These are phyloP conservation scores for Magnusiomyces tetraspermus DNA, from an alignment of 1,139 yeast genomes.

Conservation along the genomic window DNA sequence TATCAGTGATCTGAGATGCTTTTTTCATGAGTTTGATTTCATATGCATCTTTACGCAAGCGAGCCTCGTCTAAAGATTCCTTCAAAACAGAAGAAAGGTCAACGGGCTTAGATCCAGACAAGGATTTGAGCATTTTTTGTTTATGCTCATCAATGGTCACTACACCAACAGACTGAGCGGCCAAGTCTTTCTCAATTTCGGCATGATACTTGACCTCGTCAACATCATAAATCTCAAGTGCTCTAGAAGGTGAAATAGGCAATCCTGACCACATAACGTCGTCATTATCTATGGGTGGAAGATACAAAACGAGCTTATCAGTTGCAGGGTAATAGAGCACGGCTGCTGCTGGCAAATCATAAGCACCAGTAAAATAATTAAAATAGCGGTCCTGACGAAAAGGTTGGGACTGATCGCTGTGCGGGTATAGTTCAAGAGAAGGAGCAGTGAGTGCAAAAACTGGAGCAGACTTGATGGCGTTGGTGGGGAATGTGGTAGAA, in stretches of 20 bases:
- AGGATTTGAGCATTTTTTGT: not conserved
- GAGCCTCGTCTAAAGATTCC: conserved; percentile 75
- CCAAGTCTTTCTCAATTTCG: conserved; percentile 5
- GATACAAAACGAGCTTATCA: conserved; percentile 57
- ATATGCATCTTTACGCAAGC: conserved; percentile 73
- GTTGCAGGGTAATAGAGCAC: conserved; percentile 47
- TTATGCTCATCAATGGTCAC: conserved; percentile 32
- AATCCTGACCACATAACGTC: conserved; percentile 96
- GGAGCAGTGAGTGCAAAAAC: conserved; percentile 49
- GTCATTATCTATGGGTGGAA: conserved; percentile 77
- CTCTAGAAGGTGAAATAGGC: conserved; percentile 64
- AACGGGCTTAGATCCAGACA: not conserved
- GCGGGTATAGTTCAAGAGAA: conserved; percentile 50
- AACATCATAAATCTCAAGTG: conserved; percentile 57
- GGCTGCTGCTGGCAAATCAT: conserved; percentile 63
- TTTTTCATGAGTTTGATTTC: conserved; percentile 68
- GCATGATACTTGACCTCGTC: conserved; percentile 58
- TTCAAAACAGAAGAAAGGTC: conserved; percentile 1
- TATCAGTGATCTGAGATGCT: conserved; percentile 79
- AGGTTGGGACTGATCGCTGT: conserved; percentile 71
- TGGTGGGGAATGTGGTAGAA: not conserved
- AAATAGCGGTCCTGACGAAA: conserved; percentile 88
- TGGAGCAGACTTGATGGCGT: not conserved
- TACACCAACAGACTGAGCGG: conserved; percentile 22
- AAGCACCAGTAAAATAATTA: conserved; percentile 74